Base-by-base conservation (phyloP, 2,329 filamentous ascomycete genomes). In the Pestalotiopsis sp. region DNA sequence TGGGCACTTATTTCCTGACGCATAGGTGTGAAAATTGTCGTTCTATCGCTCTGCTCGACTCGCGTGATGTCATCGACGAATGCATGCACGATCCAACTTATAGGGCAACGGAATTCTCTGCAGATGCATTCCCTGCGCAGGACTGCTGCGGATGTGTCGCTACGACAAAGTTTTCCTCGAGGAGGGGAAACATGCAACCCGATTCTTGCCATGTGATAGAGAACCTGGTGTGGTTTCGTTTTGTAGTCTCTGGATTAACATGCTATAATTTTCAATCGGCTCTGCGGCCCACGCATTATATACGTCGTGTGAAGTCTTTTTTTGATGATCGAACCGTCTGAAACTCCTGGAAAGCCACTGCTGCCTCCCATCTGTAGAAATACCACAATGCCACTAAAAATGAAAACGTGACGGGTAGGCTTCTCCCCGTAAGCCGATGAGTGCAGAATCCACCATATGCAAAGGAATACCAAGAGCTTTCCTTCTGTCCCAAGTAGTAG, bases 401-500 rank as follows among this genome's bases (percentile, higher is more conserved):
- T 58, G 17, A 63, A 63, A 68, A 64, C 55, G 55, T 68, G 23
- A 59, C 23, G 27, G 39, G 61, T 7, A 39, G 25, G 39, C 14
- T 27, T 64, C 31, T 9, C 31, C 6, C 61, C 49, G 49, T 25
- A 49, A 64, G 25, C 38, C 38, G 20, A 39, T 38, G 38, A 13
- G 14, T 27, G 57, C 11, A 62, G 31, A 38, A 20, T 31, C 52
- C n/a, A 17, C 38, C 36, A 31, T 55, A 31, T 38, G 41, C 58
- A 25, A 17, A 17, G 58, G 68, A 62, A 25, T n/a, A 11, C 12
- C 20, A 39, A 49, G 11, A 23, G 25, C n/a, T 36, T 45, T 12
- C 14, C n/a, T 17, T 25, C 65, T 58, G 67, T 69, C 25, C 67
- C 73, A 61, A 36, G 20, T 39, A 45, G 59, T 62, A 59, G 13